Conservation (phyloP, 768 basidiomycete species). For the Rhodotorula diobovata region DNA sequence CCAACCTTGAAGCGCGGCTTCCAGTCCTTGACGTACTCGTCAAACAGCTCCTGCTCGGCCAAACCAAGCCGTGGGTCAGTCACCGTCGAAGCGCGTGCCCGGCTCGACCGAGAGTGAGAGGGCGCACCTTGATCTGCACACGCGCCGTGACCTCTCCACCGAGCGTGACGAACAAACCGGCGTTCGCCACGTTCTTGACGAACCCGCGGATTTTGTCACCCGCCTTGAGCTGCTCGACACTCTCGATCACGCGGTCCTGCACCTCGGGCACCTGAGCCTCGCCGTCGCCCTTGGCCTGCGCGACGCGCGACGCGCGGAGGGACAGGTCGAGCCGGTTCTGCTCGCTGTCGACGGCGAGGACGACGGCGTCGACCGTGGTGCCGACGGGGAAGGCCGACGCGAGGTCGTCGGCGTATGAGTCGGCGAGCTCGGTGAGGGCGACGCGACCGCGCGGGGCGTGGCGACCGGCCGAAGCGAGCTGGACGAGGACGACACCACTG, state of each 20-base stretch:
- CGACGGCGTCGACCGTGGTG: slow-evolving; percentile 65
- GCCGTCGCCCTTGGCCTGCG: slow-evolving; percentile 38
- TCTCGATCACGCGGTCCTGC: slow-evolving; percentile 63
- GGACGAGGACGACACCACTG: slow-evolving; percentile 69
- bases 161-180: slow-evolving; percentile 82
- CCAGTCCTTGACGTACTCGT: slow-evolving; percentile 93
- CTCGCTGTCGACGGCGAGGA: slow-evolving; percentile 64
- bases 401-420: slow-evolving; percentile 58
- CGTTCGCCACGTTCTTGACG: slow-evolving; percentile 77
- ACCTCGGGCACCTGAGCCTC: slow-evolving; percentile 50
- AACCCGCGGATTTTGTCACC: slow-evolving; percentile 81
- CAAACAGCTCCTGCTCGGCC: slow-evolving; percentile 33
- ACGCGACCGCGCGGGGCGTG: slow-evolving; percentile 65
- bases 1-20: slow-evolving; percentile 69
- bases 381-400: slow-evolving; percentile 53
- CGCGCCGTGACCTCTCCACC: slow-evolving; percentile 80
- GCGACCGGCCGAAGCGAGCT: slow-evolving; percentile 54
- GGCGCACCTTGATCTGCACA: slow-evolving; percentile 75
- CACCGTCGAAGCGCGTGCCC: not conserved
- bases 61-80: not conserved
- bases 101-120: not conserved
- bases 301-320: slow-evolving; percentile 66
- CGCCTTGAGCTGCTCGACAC: slow-evolving; percentile 58
- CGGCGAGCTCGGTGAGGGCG: slow-evolving; percentile 73
- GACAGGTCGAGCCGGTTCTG: slow-evolving; percentile 73